Percentiles rank a stretch among this genome's conserved stretches.
Conservation (phyloP, 768 basidiomycete species). For the Ramaria rubella region DNA sequence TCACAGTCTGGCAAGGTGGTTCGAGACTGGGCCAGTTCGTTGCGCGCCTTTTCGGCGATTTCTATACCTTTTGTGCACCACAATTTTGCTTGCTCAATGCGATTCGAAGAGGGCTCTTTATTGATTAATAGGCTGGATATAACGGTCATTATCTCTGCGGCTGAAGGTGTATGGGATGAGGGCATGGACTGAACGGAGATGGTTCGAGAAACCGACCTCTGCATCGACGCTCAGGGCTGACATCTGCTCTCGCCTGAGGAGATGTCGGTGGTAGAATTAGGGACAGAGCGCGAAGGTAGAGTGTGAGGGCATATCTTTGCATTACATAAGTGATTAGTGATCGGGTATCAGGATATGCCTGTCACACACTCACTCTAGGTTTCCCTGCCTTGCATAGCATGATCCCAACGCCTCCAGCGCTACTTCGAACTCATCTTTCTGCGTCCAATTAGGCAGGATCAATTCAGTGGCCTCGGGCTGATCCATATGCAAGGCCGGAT, state of each 20-base stretch:
- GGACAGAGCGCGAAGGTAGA: slow-evolving; percentile 61
- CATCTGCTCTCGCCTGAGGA: slow-evolving; percentile 15
- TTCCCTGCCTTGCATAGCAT: slow-evolving; percentile 51
- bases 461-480: slow-evolving; percentile 33
- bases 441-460: slow-evolving; percentile 48
- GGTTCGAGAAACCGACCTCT: slow-evolving; percentile 37
- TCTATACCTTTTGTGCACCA: slow-evolving; percentile 52
- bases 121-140: slow-evolving; percentile 38
- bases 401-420: slow-evolving; percentile 62
- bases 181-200: not conserved
- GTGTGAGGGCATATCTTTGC: slow-evolving; percentile 51
- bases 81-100: slow-evolving; percentile 43
- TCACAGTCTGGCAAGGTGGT: slow-evolving; percentile 39
- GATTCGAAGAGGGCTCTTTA: slow-evolving; percentile 29
- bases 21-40: not conserved
- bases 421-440: slow-evolving; percentile 52
- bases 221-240: slow-evolving; percentile 45
- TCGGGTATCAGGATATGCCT: slow-evolving; percentile 11
- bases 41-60: slow-evolving; percentile 24
- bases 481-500: slow-evolving; percentile 13
- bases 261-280: slow-evolving; percentile 43
- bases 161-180: slow-evolving; percentile 17
- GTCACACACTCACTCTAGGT: slow-evolving; percentile 42
- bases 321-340: slow-evolving; percentile 1
- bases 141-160: slow-evolving; percentile 44